Percentiles rank a stretch among this genome's conserved stretches.
Conservation (phyloP, 2,329 filamentous ascomycete species). For the Chaetothyriales sp. region DNA sequence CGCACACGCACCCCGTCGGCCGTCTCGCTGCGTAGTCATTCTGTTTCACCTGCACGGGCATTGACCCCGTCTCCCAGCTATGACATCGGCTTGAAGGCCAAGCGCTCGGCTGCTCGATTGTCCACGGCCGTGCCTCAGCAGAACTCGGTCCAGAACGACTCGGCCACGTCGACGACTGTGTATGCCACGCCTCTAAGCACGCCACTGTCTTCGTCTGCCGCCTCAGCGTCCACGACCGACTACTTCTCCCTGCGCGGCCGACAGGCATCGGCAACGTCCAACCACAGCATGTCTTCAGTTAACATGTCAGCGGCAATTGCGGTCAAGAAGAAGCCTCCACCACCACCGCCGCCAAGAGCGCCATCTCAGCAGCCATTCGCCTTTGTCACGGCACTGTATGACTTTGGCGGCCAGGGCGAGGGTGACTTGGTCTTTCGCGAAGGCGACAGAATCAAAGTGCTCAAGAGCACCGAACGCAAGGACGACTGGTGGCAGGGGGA, state of each 20-base stretch:
- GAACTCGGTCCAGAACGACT: slow-evolving; percentile 8
- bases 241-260: slow-evolving; percentile 29
- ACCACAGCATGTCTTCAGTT: slow-evolving; percentile 17
- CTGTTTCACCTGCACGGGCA: slow-evolving; percentile 19
- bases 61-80: slow-evolving; percentile 18
- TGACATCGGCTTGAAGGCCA: slow-evolving; percentile 23
- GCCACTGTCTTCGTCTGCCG: slow-evolving; percentile 19
- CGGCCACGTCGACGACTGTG: slow-evolving; percentile 17
- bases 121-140: slow-evolving; percentile 18
- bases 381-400: slow-evolving; percentile 58
- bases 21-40: slow-evolving; percentile 17
- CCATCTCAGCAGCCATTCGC: slow-evolving; percentile 31
- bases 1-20: slow-evolving; percentile 24
- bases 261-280: slow-evolving; percentile 25
- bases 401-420: slow-evolving; percentile 53
- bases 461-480: slow-evolving; percentile 63
- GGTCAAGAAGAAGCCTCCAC: slow-evolving; percentile 65
- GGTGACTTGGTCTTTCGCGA: slow-evolving; percentile 62
- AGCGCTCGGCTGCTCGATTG: slow-evolving; percentile 19
- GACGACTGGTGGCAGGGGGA: slow-evolving; percentile 87
- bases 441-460: slow-evolving; percentile 60
- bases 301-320: slow-evolving; percentile 22
- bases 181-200: slow-evolving; percentile 17
- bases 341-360: slow-evolving; percentile 52
- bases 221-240: slow-evolving; percentile 28